phyloP scores from a whole-genome alignment of 2,329 filamentous ascomycete genomes.

The Microdochium trichocladiopsis region DNA sequence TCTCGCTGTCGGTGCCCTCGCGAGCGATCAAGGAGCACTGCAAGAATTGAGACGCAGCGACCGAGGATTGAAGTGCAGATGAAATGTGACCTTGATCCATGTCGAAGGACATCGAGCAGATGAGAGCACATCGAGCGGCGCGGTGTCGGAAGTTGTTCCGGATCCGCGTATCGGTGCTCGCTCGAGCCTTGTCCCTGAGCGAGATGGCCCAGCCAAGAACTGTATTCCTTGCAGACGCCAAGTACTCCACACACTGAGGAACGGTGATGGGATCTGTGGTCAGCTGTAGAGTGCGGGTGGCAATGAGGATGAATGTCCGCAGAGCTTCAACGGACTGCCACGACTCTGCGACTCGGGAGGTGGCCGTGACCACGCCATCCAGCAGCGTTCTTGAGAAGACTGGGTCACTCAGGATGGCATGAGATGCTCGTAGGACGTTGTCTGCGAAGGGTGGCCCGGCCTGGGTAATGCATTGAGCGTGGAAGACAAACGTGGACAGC shows the following conservation, averaged over 20 bases:
- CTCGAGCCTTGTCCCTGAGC: constrained; percentile 12
- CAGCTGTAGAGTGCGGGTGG: constrained; percentile 34
- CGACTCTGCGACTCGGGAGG: constrained; percentile 34
- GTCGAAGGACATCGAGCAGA: constrained; percentile 37
- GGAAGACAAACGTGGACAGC: constrained; percentile 34
- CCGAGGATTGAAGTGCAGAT: constrained; percentile 12
- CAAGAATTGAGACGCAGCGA: constrained; percentile 23
- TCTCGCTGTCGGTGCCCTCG: constrained; percentile 13
- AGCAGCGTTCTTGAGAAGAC: constrained; percentile 26
- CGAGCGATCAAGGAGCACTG: constrained; percentile 28
- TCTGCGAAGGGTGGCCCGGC: constrained; percentile 24
- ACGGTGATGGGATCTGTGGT: constrained; percentile 12
- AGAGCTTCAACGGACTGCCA: constrained; percentile 40
- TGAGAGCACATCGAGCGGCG: constrained; percentile 28
- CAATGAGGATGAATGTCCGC: constrained; percentile 29
- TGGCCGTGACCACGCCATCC: constrained; percentile 16
- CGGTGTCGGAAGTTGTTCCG: constrained; percentile 21
- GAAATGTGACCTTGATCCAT: constrained; percentile 24
- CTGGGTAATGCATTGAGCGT: constrained; percentile 43
- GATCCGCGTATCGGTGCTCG: constrained; percentile 13
- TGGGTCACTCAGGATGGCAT: constrained; percentile 25
- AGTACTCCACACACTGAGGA: constrained; percentile 16
- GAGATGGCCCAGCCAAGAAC: constrained; percentile 29
- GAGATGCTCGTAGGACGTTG: constrained; percentile 17
- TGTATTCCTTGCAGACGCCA: constrained; percentile 23